Base-by-base conservation (phyloP, 345 rosid genomes). In the Linum tenue region DNA sequence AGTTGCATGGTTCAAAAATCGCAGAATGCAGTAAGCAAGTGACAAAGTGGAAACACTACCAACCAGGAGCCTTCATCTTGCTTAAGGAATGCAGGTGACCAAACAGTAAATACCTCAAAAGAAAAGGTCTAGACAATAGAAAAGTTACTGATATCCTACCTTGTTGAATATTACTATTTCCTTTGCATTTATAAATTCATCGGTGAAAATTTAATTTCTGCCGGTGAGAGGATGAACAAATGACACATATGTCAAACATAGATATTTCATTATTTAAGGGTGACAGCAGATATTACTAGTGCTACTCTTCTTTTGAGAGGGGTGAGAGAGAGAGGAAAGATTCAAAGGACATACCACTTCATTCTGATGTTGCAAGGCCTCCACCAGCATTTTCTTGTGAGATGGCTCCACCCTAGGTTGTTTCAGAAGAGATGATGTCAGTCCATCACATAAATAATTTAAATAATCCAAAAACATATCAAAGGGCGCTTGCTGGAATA, bases 371-470 rank as follows among this genome's bases (percentile, higher is more conserved):
- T 84, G 97, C 43, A 94, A 77, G 72, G 96, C 95, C 80, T 94
- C 99, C 73, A 94, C 99, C 66, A 94, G 95, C 96, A 90, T 90
- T 79, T 91, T 88, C 76, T 94, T 94, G 70, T 94, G 99, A 70
- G 91, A 81, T 75, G 99, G 99, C 76, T 94, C 97, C 68, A 94
- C 99, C 89, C 99, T 94, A 71, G 43, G 42, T 75, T 68, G 67
- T 43, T 41, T 63, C 38, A 51, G 55, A 67, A 66, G 64, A 58
- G 39, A 64, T 48, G 53, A 68, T 11, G 31, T 63, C 69, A 63
- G 71, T 43, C 12, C 53, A 55, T 59, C 7, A 67, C 36, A 39
- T 48, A 48, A 7, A 48, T 3, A 6, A 58, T 31, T 67, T 48
- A 63, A 53, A 40, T n/a, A 71, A 16, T 67, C 22, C 53, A 69